phyloP scores from a whole-genome alignment of 441 rosid genomes.

The Bruguiera hainesii region DNA sequence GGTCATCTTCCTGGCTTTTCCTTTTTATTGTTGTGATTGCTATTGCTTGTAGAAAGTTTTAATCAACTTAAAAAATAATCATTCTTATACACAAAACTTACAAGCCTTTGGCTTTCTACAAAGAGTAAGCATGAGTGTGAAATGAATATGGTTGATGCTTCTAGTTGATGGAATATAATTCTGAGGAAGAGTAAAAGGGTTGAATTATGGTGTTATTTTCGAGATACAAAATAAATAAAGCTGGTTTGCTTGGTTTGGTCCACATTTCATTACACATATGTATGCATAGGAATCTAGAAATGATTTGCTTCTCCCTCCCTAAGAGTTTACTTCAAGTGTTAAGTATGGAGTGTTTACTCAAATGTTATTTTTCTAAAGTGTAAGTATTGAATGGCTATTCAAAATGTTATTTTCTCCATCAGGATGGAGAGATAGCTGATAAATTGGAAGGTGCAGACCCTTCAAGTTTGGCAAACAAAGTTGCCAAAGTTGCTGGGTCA shows the following conservation, averaged over 20 bases:
- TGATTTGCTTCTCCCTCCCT: neutral
- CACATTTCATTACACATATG: neutral
- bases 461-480: conserved; percentile 86
- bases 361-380: neutral
- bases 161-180: neutral
- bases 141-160: neutral
- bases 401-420: conserved; percentile 13
- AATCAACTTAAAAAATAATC: no score
- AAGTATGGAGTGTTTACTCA: conserved; percentile 1
- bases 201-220: neutral
- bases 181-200: neutral
- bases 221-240: no score
- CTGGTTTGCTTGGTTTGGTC: no score
- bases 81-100: no score
- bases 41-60: no score
- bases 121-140: no score
- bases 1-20: no score
- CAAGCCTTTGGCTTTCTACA: no score
- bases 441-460: conserved; percentile 94
- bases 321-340: neutral
- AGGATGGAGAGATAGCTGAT: conserved; percentile 80
- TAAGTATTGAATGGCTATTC: no score
- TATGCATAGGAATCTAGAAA: neutral
- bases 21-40: no score
- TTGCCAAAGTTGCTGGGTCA: conserved; percentile 68